Conservation (phyloP, 2,329 filamentous ascomycete species). For the Leptographium radiaticola region DNA sequence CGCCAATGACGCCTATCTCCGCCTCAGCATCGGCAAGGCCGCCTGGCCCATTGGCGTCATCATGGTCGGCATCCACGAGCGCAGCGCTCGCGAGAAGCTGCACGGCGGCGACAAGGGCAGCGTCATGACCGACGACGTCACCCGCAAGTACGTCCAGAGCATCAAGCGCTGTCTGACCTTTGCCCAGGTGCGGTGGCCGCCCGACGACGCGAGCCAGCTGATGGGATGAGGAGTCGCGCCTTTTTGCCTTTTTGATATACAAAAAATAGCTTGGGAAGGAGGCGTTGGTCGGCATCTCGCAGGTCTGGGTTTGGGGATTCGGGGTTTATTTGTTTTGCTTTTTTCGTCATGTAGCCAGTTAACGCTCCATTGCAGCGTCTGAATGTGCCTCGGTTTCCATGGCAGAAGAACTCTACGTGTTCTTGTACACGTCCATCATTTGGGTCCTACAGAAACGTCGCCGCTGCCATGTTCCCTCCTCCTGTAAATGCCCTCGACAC, state of each 20-base stretch:
- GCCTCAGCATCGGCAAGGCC: slow-evolving; percentile 87
- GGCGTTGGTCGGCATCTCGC: not conserved
- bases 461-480: no score
- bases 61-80: slow-evolving; percentile 99
- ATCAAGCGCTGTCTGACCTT: slow-evolving; percentile 96
- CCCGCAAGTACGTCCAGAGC: slow-evolving; percentile 90
- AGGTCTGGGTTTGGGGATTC: not conserved
- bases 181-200: slow-evolving; percentile 92
- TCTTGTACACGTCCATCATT: no score
- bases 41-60: slow-evolving; percentile 99
- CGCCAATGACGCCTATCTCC: slow-evolving; percentile 88
- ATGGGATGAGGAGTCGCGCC: slow-evolving; percentile 56
- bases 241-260: not conserved
- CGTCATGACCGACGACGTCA: slow-evolving; percentile 94
- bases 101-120: slow-evolving; percentile 81
- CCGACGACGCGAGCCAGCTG: slow-evolving; percentile 79
- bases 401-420: no score
- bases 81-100: slow-evolving; percentile 87
- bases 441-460: no score
- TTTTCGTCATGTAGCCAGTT: not conserved
- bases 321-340: not conserved
- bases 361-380: not conserved
- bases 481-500: no score
- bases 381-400: not conserved
- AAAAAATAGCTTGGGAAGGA: not conserved